Percentiles rank a stretch among this genome's conserved stretches.
phyloP scores from a whole-genome alignment of 371 early-diverging fungal genomes.

The Mortierella sp. region DNA sequence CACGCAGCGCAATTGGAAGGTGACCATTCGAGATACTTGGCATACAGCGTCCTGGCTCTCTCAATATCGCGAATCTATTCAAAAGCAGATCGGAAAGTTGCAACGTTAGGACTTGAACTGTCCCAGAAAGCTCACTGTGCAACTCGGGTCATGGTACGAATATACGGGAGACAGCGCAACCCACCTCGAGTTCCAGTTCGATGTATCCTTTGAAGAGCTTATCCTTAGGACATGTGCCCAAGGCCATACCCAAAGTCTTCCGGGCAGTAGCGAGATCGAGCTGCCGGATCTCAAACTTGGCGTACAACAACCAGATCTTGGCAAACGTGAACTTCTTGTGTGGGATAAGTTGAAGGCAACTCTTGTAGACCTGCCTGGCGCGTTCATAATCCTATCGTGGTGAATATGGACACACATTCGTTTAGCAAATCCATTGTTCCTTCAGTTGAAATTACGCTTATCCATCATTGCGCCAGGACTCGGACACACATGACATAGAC shows the following conservation, averaged over 20 bases:
- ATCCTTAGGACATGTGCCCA: constrained; percentile 84
- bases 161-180: background rate
- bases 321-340: constrained; percentile 96
- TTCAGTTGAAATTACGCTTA: too few relatives aligned
- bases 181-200: constrained; percentile 87
- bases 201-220: constrained; percentile 95
- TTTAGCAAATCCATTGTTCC: background rate
- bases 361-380: constrained; percentile 86
- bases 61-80: constrained; percentile 89
- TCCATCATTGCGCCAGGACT: too few relatives aligned
- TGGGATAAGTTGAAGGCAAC: constrained; percentile 88
- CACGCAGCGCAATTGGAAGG: constrained; percentile 90
- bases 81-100: background rate
- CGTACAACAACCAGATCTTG: constrained; percentile 94
- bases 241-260: constrained; percentile 83
- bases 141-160: background rate
- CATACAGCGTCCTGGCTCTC: constrained; percentile 89
- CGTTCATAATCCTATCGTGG: constrained; percentile 79
- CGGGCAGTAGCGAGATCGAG: constrained; percentile 82
- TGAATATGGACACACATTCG: background rate
- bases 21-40: constrained; percentile 88
- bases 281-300: constrained; percentile 91
- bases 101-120: too few relatives aligned
- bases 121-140: too few relatives aligned
- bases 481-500: too few relatives aligned